Conservation (phyloP, 805 yeast genomes). For the Debaryomyces castellii region DNA sequence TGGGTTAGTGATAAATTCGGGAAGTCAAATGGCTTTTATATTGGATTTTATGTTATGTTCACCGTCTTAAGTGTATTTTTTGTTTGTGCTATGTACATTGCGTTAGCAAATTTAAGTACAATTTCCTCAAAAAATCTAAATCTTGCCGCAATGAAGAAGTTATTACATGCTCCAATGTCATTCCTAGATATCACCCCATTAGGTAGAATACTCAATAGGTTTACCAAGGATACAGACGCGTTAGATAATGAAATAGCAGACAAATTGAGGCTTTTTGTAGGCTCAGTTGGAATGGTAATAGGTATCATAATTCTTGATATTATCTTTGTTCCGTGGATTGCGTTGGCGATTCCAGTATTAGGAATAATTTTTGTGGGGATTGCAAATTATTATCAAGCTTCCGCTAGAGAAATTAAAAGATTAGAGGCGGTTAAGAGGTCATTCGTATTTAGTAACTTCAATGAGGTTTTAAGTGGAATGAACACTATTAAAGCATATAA, state of each 20-base stretch:
- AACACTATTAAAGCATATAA: conserved; percentile 62
- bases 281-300: conserved; percentile 48
- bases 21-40: conserved; percentile 53
- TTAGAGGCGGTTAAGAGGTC: conserved; percentile 73
- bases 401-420: conserved; percentile 75
- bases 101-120: conserved; percentile 47
- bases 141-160: conserved; percentile 50
- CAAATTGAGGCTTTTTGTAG: conserved; percentile 56
- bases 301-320: conserved; percentile 66
- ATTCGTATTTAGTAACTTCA: conserved; percentile 66
- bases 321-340: conserved; percentile 73
- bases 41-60: conserved; percentile 66
- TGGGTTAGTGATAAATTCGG: conserved; percentile 62
- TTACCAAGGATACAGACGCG: conserved; percentile 79
- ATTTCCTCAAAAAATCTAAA: conserved; percentile 57
- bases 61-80: conserved; percentile 46
- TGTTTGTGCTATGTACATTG: conserved; percentile 39
- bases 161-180: conserved; percentile 73
- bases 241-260: conserved; percentile 73
- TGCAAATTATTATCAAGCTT: conserved; percentile 62
- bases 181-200: conserved; percentile 82
- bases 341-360: conserved; percentile 61
- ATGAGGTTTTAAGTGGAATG: conserved; percentile 68
- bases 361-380: conserved; percentile 40
- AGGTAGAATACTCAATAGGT: conserved; percentile 78